These are phyloP conservation scores for Fraxinus angustifolia DNA, from an alignment of 305 asterid species.

Conservation along the genomic window DNA sequence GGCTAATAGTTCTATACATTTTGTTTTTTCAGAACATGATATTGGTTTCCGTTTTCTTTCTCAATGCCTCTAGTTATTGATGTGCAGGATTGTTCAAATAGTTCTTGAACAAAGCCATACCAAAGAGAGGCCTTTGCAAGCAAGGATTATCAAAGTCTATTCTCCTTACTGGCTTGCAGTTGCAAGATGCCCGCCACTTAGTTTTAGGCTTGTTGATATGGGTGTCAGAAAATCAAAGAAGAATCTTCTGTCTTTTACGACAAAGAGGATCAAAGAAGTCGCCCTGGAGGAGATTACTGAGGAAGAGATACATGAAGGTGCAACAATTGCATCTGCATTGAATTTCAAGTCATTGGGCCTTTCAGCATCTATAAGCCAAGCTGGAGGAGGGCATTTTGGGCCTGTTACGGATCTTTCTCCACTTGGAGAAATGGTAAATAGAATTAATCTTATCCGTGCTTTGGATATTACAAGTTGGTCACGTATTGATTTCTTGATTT, in stretches of 20 bases:
- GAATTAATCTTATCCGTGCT: constrained; percentile 19
- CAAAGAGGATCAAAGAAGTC: constrained; percentile 51
- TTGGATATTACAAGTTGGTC: constrained; percentile 11
- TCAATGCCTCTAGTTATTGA: constrained; percentile 21
- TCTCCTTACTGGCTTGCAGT: constrained; percentile 85
- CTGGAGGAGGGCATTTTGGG: constrained; percentile 76
- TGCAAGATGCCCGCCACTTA: constrained; percentile 85
- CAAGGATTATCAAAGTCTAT: constrained; percentile 65
- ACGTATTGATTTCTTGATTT: constrained; percentile 28
- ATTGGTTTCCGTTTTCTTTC: constrained; percentile 19
- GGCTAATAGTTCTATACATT: constrained; percentile 5
- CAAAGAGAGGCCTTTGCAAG: constrained; percentile 56
- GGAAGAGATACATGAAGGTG: constrained; percentile 81
- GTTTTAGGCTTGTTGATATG: constrained; percentile 68
- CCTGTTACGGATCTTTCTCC: constrained; percentile 83
- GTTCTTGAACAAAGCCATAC: constrained; percentile 71
- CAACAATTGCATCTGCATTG: constrained; percentile 83
- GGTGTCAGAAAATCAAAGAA: constrained; percentile 48
- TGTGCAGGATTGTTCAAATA: constrained; percentile 80
- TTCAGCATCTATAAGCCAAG: constrained; percentile 64
- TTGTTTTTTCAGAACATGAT: constrained; percentile 4
- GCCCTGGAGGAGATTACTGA: constrained; percentile 78
- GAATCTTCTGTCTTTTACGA: constrained; percentile 53
- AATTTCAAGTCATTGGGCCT: constrained; percentile 79
- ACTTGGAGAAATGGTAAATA: constrained; percentile 78